Evolutionary conservation across 805 yeast species (phyloP).

Genomic region (Candida tallmaniae): DNA sequence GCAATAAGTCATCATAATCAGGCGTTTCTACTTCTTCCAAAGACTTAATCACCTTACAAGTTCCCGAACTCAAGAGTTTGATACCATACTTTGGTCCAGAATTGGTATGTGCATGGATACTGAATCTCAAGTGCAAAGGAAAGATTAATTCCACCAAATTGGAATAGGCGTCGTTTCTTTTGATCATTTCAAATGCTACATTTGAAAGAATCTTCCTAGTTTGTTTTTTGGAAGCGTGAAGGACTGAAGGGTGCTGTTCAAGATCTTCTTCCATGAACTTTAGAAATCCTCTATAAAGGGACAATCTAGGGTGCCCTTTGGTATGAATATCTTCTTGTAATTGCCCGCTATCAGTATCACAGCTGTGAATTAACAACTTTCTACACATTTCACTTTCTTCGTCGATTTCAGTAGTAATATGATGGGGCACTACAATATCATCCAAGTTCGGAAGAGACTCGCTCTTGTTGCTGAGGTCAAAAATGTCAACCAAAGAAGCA

Average conservation of each 20-base stretch:
- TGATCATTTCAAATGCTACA: slow-evolving; percentile 62
- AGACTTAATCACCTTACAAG: slow-evolving; percentile 45
- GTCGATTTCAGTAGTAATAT: slow-evolving; percentile 30
- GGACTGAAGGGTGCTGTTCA: slow-evolving; percentile 35
- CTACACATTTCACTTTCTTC: slow-evolving; percentile 31
- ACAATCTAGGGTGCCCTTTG: slow-evolving; percentile 46
- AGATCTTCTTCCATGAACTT: slow-evolving; percentile 59
- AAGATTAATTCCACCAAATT: slow-evolving; percentile 56
- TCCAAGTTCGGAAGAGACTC: slow-evolving; percentile 15
- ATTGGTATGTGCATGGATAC: slow-evolving; percentile 59
- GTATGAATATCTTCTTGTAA: slow-evolving; percentile 31
- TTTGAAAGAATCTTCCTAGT: slow-evolving; percentile 48
- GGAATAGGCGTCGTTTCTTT: slow-evolving; percentile 60
- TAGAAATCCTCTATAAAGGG: slow-evolving; percentile 53
- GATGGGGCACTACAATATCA: slow-evolving; percentile 23
- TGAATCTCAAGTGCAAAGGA: slow-evolving; percentile 55
- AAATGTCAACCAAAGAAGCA: slow-evolving; percentile 33
- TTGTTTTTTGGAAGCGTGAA: slow-evolving; percentile 39
- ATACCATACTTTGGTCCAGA: slow-evolving; percentile 59
- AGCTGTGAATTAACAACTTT: slow-evolving; percentile 29
- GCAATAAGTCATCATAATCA: slow-evolving; percentile 47
- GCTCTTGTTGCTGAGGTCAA: slow-evolving; percentile 17
- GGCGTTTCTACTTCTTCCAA: slow-evolving; percentile 39
- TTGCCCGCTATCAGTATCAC: slow-evolving; percentile 36
- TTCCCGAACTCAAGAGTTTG: slow-evolving; percentile 38